phyloP scores from a whole-genome alignment of 1,139 yeast species.

The Pichia sp. region DNA sequence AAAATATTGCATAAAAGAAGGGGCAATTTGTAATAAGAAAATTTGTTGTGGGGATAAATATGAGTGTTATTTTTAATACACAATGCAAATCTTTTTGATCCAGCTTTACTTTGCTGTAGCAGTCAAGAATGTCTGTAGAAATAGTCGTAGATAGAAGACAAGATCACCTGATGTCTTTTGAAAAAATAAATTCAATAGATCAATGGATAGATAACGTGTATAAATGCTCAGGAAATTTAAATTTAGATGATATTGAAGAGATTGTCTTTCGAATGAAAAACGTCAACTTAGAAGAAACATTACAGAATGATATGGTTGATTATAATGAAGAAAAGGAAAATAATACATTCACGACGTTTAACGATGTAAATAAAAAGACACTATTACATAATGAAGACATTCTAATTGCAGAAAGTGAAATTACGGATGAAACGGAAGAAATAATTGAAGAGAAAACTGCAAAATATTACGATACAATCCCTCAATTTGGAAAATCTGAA shows the following conservation, averaged over 20 bases:
- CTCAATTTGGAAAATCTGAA: conserved; percentile 6
- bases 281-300: neutral
- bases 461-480: neutral
- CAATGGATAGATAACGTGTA: conserved; percentile 3
- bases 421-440: neutral
- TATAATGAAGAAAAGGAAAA: conserved; percentile 1
- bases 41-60: no score
- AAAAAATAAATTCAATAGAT: neutral
- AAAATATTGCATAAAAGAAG: no score
- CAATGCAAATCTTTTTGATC: no score
- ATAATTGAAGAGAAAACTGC: conserved; percentile 1
- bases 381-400: neutral
- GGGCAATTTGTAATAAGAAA: no score
- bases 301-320: neutral
- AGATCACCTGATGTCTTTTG: no score
- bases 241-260: conserved; percentile 2
- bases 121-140: no score
- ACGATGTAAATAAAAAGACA: neutral
- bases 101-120: no score
- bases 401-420: neutral
- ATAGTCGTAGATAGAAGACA: no score
- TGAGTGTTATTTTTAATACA: no score
- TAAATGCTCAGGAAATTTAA: neutral
- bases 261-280: neutral
- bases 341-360: neutral